A percentile compares a stretch with the other conserved stretches of the same genome.
Conservation (phyloP, 768 basidiomycete species). For the Tricholoma terreum region DNA sequence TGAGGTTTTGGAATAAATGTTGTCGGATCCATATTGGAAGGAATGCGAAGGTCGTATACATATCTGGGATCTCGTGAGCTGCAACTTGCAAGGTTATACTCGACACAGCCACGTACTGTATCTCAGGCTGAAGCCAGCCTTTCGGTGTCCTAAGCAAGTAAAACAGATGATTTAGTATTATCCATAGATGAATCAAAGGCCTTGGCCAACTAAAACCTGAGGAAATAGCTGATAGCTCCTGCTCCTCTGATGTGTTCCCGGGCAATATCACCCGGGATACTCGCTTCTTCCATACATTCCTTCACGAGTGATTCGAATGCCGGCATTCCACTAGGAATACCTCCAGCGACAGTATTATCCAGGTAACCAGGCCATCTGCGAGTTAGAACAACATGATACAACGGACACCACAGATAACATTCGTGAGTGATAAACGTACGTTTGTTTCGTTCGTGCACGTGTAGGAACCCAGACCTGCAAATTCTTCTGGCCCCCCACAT, state of each 20-base stretch:
- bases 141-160: slow-evolving; percentile 45
- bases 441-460: slow-evolving; percentile 82
- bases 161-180: neutral
- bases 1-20: slow-evolving; percentile 65
- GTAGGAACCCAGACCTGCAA: slow-evolving; percentile 85
- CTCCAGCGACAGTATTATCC: slow-evolving; percentile 92
- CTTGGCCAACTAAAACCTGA: slow-evolving; percentile 40
- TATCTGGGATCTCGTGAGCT: slow-evolving; percentile 48
- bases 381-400: neutral
- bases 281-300: slow-evolving; percentile 93
- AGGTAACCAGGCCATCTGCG: slow-evolving; percentile 78
- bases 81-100: neutral
- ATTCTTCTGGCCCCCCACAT: slow-evolving; percentile 31
- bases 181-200: neutral
- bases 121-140: slow-evolving; percentile 86
- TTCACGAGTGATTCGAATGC: slow-evolving; percentile 78
- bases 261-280: slow-evolving; percentile 65
- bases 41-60: slow-evolving; percentile 79
- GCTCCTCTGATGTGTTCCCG: slow-evolving; percentile 52
- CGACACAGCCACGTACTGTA: slow-evolving; percentile 54
- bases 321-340: slow-evolving; percentile 78
- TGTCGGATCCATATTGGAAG: slow-evolving; percentile 42
- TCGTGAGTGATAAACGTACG: slow-evolving; percentile 45
- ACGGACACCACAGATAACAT: neutral
- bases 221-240: slow-evolving; percentile 83